Evolutionary conservation across 225 moss, liverwort and hornwort species (phyloP), one percentile per base, ranked within the genome.

Genomic region (Pleurozium schreberi): DNA sequence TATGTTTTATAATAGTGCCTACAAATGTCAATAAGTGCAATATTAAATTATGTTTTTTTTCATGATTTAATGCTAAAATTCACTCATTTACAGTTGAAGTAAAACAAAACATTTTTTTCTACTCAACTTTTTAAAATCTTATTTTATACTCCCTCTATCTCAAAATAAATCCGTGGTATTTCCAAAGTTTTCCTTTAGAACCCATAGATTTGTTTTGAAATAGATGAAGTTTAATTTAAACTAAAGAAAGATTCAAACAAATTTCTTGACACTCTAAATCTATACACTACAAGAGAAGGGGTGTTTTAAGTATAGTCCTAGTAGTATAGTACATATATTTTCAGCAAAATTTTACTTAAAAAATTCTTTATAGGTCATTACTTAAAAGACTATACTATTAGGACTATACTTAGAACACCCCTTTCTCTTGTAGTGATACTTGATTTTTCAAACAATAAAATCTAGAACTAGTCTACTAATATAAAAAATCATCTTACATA

Each of bases 1-100:
- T 42, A 26, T 0, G 0, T 42, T 26, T 42, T n/a, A 2, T 23
- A 2, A 13, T 1, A 8, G 0, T 0, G 1, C 15, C 5, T 42
- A 26, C 25, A 25, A 42, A 26, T 70, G 1, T 42, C n/a, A n/a
- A 42, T 14, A 14, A 42, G 26, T 25, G 42, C 5, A 8, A 1
- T 14, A 42, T 42, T 42, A 26, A 42, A 42, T 26, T 9, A 42
- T 42, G 15, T 3, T 15, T 42, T 1, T 1, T 40, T 70, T 42
- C 1, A 42, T 26, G 8, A 70, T 42, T 14, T 70, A 26, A 15
- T 42, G 15, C 15, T 42, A 42, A 42, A 42, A 4, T 42, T 26
- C 26, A 70, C 2, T 15, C 42, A 26, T 71, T 2, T 43, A 25
- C 14, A 70, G 3, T 70, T 42, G 70, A 70, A 70, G 8, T 8